These are phyloP conservation scores for Blastomyces gilchristii DNA, from an alignment of 2,329 filamentous ascomycete genomes.

Conservation along the genomic window DNA sequence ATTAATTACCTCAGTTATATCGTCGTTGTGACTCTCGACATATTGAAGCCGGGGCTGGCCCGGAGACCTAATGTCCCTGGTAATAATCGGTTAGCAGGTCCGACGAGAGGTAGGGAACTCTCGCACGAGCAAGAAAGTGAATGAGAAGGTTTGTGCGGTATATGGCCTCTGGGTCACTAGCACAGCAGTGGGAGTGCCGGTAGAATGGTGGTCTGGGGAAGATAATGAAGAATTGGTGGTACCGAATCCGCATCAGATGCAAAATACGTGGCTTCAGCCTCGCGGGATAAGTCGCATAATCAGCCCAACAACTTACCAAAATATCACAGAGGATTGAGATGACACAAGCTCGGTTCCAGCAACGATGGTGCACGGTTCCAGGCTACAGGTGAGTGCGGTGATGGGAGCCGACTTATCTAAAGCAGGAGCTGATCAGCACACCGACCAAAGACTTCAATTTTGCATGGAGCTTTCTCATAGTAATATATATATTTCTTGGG, in stretches of 20 bases:
- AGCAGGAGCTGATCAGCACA: constrained; percentile 6
- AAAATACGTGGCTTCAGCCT: not conserved
- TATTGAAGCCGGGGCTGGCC: constrained; percentile 29
- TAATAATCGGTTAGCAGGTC: constrained; percentile 21
- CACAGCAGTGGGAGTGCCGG: not conserved
- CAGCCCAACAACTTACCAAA: constrained; percentile 34
- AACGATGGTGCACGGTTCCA: constrained; percentile 39
- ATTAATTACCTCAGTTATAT: constrained; percentile 45
- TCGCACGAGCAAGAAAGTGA: not conserved
- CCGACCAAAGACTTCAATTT: constrained; percentile 2
- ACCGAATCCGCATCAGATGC: not conserved
- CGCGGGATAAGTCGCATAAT: not conserved
- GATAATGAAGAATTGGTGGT: not conserved
- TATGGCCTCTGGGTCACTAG: not conserved
- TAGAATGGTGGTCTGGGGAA: not conserved
- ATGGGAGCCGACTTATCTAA: constrained; percentile 42
- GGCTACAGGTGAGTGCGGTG: constrained; percentile 43
- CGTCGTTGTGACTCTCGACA: constrained; percentile 45
- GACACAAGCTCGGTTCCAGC: constrained; percentile 46
- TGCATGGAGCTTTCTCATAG: constrained; percentile 7
- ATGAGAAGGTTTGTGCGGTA: not conserved
- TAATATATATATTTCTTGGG: not conserved
- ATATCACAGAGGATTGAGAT: constrained; percentile 33
- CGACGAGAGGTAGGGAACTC: not conserved
- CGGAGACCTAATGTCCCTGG: constrained; percentile 37